Percentiles rank a stretch among this genome's conserved stretches.
Conservation (phyloP, 2,329 filamentous ascomycete species). For the Hypomyces perniciosus region DNA sequence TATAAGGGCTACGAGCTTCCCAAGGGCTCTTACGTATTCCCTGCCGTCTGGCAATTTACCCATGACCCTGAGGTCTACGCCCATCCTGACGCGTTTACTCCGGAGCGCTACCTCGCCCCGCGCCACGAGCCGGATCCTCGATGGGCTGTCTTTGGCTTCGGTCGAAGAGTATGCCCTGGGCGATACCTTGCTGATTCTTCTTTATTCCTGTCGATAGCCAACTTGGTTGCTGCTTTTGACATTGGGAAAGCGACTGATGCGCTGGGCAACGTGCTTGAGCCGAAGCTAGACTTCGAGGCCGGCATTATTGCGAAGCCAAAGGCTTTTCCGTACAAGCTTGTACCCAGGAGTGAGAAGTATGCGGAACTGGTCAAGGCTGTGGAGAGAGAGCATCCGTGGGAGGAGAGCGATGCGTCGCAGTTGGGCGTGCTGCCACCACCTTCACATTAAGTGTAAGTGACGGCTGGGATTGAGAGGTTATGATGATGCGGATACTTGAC, state of each 20-base stretch:
- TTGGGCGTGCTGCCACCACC: background rate
- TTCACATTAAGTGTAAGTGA: too few species aligned
- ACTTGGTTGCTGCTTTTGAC: constrained; percentile 40
- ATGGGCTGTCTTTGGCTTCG: background rate
- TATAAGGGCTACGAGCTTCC: constrained; percentile 16
- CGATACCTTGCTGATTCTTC: constrained; percentile 15
- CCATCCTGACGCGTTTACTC: constrained; percentile 11
- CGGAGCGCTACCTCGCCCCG: constrained; percentile 8
- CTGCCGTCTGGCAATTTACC: constrained; percentile 15
- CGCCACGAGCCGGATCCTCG: background rate
- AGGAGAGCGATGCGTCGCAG: constrained; percentile 6
- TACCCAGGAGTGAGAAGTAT: constrained; percentile 9
- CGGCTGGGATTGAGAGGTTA: too few species aligned
- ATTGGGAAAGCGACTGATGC: constrained; percentile 24
- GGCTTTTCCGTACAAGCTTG: constrained; percentile 2
- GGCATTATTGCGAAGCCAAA: constrained; percentile 6
- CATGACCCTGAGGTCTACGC: constrained; percentile 10
- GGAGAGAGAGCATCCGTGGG: constrained; percentile 10
- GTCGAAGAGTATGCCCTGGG: background rate
- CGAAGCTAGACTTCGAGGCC: constrained; percentile 1
- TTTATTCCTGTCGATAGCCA: constrained; percentile 31
- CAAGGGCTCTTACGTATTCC: constrained; percentile 13
- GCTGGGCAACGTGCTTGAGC: constrained; percentile 31
- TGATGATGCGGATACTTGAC: too few species aligned
- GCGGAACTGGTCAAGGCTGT: constrained; percentile 1